Evolutionary conservation across 495 filamentous ascomycete species (phyloP), one percentile per base, ranked within the genome.

Genomic region (Xylaria curta): DNA sequence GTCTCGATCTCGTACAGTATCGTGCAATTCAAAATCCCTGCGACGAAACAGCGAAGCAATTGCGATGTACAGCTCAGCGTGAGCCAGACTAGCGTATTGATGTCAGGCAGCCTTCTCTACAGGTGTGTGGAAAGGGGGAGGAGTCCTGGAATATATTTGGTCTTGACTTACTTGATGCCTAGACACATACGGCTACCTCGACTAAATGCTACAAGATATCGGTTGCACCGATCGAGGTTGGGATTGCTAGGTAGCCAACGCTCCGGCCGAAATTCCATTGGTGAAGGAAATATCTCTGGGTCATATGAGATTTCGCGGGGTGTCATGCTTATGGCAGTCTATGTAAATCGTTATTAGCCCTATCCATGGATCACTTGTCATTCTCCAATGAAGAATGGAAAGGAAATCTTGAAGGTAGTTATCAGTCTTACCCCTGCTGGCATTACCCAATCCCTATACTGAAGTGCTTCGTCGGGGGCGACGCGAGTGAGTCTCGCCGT

Each of bases 251-350:
- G 46, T 33, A 73, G 47, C 71, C 67, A 73, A 15, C 71, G 66
- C 44, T 73, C 59, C 3, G 71, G 71, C 4, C 26, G 56, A 38
- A 73, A 73, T 15, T 19, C 38, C 36, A 21, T 47, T 6, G 71
- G 66, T n/a, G 56, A 56, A 13, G 71, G 71, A 26, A 70, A 73
- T 3, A 73, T 36, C 6, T 53, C 66, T 2, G 58, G 66, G 28
- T 70, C 58, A 10, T 56, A 60, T 42, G 58, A 69, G 38, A 70
- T 70, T 40, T 66, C 58, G 17, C 58, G 71, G 17, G 46, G 67
- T 21, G 59, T 70, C 71, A 66, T 73, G 46, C 59, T 66, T 24
- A 73, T 58, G 8, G 71, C 58, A 17, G 71, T 73, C 71, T 70
- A 1, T 19, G 9, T 4, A 53, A 1, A 12, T 47, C 1, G 9